These are phyloP conservation scores for Calonectria multiphialidica DNA, from an alignment of 2,329 filamentous ascomycete species.

Conservation along the genomic window DNA sequence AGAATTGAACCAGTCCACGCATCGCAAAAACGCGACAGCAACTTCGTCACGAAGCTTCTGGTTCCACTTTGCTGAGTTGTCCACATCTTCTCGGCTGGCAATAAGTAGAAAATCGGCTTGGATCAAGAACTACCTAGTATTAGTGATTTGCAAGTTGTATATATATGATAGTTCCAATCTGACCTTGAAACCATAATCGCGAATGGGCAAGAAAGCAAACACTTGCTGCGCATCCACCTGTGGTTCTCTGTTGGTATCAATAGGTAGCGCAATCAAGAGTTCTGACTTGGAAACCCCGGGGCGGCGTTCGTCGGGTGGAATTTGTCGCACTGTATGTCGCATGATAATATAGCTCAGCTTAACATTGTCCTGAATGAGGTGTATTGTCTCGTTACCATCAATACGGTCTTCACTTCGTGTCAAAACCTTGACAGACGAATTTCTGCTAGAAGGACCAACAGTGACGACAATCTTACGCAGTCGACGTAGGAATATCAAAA, in stretches of 20 bases:
- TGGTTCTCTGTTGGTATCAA: neutral
- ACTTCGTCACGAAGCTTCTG: neutral
- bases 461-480: neutral
- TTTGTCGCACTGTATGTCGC: neutral
- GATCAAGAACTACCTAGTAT: constrained; percentile 39
- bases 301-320: neutral
- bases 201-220: neutral
- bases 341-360: neutral
- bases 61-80: constrained; percentile 10
- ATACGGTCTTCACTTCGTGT: neutral
- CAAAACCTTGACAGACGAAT: neutral
- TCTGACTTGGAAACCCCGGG: neutral
- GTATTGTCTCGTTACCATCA: neutral
- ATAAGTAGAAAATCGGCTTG: constrained; percentile 43
- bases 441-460: neutral
- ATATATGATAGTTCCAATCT: neutral
- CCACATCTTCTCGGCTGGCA: constrained; percentile 39
- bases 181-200: neutral
- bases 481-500: neutral
- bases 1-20: neutral
- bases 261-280: neutral
- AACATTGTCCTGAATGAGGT: neutral
- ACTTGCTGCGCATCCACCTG: neutral
- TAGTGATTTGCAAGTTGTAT: constrained; percentile 4
- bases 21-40: neutral